Base-by-base conservation (phyloP, 78 protist species). In the Bigelowiella natans region DNA sequence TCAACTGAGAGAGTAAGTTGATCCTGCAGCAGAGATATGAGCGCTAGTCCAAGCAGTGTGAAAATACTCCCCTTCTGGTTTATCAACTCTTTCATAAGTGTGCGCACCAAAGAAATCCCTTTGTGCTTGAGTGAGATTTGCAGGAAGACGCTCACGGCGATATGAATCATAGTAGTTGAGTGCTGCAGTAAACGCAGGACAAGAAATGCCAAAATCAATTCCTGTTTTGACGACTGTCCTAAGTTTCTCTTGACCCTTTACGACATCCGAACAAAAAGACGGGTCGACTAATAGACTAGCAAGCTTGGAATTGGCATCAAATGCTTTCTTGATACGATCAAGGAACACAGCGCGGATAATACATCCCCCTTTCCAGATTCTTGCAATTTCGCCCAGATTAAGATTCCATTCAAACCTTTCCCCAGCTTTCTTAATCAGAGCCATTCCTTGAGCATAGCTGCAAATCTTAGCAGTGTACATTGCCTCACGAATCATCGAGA, bases 51-150 rank as follows among this genome's bases (percentile, higher is more conserved):
- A 83, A 28, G 11, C 29, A 34, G 86, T 83, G 11, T 83, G 86
- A 34, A 83, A 83, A 34, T 31, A 83, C 11, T 83, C 29, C 31
- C 86, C 86, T 2, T 28, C 38, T 31, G 86, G 86, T 11, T 90
- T 89, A 40, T 95, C 96, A 0, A 93, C 36, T 29, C 94, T 89
- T 92, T 97, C 95, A 89, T 92, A 97, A 28, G 96, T 95, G 94
- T 97, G 99, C 37, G 98, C 98, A 36, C 99, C 99, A 83, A 97
- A 97, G 95, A 85, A 96, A 88, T 97, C 98, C 38, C 97, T 92
- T 88, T 96, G 90, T 2, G 90, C 90, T 31, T 88, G 86, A 29
- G 30, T 88, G 3, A 97, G 86, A 89, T 95, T 96, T 37, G 98
- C 98, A 11, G 98, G 96, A 26, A 95, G 93, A 36, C 38, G 40